phyloP scores from a whole-genome alignment of 2,329 filamentous ascomycete species.

The Aureobasidium sp. region DNA sequence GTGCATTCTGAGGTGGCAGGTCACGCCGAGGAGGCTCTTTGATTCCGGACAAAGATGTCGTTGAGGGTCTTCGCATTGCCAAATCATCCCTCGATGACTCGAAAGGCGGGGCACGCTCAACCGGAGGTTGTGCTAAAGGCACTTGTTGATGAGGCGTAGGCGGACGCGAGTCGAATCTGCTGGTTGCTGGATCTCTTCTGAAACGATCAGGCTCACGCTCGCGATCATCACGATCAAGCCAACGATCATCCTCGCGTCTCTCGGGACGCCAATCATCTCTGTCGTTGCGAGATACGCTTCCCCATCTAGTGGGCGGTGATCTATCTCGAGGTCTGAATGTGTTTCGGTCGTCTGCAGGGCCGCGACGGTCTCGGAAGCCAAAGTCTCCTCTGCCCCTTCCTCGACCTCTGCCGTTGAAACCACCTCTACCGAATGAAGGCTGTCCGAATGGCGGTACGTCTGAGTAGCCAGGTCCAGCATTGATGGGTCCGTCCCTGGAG shows the following conservation, averaged over 20 bases:
- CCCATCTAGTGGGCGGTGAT: constrained; percentile 44
- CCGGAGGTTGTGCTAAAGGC: constrained; percentile 25
- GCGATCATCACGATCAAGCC: constrained; percentile 29
- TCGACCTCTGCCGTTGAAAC: constrained; percentile 42
- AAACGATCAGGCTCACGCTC: constrained; percentile 31
- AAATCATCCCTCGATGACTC: constrained; percentile 26
- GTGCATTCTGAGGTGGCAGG: not conserved
- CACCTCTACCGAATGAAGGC: constrained; percentile 43
- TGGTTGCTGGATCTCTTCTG: constrained; percentile 22
- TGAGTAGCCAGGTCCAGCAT: constrained; percentile 61
- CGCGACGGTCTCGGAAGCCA: constrained; percentile 41
- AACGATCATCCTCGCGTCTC: constrained; percentile 34
- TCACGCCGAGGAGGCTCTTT: constrained; percentile 24
- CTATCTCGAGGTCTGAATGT: constrained; percentile 48
- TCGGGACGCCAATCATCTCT: constrained; percentile 37
- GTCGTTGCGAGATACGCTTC: constrained; percentile 32
- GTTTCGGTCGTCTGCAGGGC: constrained; percentile 40
- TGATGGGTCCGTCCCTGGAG: constrained; percentile 65
- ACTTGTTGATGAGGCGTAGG: constrained; percentile 15
- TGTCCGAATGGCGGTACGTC: constrained; percentile 53
- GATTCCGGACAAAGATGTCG: constrained; percentile 17
- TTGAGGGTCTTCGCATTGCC: constrained; percentile 12
- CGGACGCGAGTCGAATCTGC: constrained; percentile 21
- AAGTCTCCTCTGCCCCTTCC: constrained; percentile 47
- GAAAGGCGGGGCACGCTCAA: constrained; percentile 25